Evolutionary conservation across 2,329 filamentous ascomycete genomes (phyloP).

Genomic region (Epichloe hybrida): DNA sequence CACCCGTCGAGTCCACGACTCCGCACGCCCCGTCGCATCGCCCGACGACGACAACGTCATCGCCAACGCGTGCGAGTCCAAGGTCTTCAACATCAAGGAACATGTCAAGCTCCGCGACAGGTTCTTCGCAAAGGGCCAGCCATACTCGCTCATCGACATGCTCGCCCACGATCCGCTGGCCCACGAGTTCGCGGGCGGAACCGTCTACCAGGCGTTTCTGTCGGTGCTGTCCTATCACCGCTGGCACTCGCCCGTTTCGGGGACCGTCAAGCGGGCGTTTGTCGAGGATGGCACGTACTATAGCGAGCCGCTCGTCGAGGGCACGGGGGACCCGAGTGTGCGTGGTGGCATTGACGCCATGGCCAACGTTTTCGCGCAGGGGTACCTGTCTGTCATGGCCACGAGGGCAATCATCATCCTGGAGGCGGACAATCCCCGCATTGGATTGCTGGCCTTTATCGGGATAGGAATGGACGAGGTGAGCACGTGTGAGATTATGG

Average conservation of each 20-base stretch:
- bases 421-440: constrained; percentile 51
- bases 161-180: constrained; percentile 41
- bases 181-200: constrained; percentile 45
- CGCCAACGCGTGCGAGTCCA: constrained; percentile 52
- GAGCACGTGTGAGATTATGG: constrained; percentile 57
- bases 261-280: constrained; percentile 43
- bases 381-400: constrained; percentile 53
- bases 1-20: constrained; percentile 40
- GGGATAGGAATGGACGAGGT: constrained; percentile 69
- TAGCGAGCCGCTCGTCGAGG: constrained; percentile 37
- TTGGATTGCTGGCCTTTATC: constrained; percentile 58
- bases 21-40: constrained; percentile 42
- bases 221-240: constrained; percentile 56
- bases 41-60: constrained; percentile 41
- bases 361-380: constrained; percentile 41
- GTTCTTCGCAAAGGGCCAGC: constrained; percentile 59
- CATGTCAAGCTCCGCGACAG: constrained; percentile 40
- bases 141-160: constrained; percentile 53
- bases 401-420: constrained; percentile 58
- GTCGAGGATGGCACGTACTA: constrained; percentile 55
- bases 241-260: constrained; percentile 57
- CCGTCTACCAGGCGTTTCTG: constrained; percentile 58
- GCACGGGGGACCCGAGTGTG: constrained; percentile 13
- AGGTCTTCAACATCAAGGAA: constrained; percentile 37
- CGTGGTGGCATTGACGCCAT: constrained; percentile 24